Evolutionary conservation across 495 filamentous ascomycete genomes (phyloP).

Genomic region (Aspergillus baeticus): DNA sequence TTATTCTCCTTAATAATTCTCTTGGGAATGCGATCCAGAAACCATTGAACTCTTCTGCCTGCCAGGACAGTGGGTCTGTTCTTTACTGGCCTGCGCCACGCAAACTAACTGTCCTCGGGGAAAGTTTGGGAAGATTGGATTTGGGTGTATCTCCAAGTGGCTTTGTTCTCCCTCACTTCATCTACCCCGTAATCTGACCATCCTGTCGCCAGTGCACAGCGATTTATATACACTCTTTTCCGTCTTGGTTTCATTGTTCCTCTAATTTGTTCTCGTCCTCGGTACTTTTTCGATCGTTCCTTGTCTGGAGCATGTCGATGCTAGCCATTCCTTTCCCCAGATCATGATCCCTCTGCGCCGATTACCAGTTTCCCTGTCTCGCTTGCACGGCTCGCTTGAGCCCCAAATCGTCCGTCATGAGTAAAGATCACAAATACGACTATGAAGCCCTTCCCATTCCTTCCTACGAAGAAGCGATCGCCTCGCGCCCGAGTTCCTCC

Average conservation of each 20-base stretch:
- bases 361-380: slow-evolving; percentile 28
- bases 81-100: slow-evolving; percentile 16
- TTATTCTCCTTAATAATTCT: slow-evolving; percentile 4
- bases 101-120: background rate
- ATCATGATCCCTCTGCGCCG: slow-evolving; percentile 45
- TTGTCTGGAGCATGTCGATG: slow-evolving; percentile 33
- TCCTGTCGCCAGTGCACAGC: background rate
- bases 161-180: slow-evolving; percentile 9
- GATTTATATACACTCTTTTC: slow-evolving; percentile 3
- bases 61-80: slow-evolving; percentile 9
- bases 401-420: slow-evolving; percentile 43
- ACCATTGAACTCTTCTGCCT: slow-evolving; percentile 17
- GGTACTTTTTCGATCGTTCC: slow-evolving; percentile 10
- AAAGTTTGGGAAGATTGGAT: background rate
- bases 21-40: background rate
- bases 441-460: slow-evolving; percentile 81
- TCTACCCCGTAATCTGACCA: slow-evolving; percentile 3
- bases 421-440: slow-evolving; percentile 59
- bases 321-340: slow-evolving; percentile 35
- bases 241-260: slow-evolving; percentile 8
- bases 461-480: slow-evolving; percentile 87
- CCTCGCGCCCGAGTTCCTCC: slow-evolving; percentile 59
- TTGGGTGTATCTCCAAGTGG: background rate
- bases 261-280: slow-evolving; percentile 3
- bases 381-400: slow-evolving; percentile 35